Conservation (phyloP, 306 rosid species). For the Prunus dulcis region DNA sequence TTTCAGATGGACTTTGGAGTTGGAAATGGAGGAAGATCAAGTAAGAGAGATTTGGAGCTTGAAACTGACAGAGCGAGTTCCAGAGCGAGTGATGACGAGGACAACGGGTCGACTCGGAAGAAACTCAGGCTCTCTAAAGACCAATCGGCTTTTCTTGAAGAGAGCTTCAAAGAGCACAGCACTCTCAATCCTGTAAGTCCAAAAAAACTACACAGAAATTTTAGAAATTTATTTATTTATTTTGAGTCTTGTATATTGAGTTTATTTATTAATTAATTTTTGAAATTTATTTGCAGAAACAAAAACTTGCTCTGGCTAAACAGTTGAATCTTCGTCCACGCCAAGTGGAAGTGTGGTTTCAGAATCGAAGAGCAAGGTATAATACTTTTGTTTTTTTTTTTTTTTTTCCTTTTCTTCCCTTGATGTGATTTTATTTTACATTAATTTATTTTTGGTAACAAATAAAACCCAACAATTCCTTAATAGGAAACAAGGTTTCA, state of each 20-base stretch:
- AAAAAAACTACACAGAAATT: background rate
- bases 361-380: conserved; percentile 98
- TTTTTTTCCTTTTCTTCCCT: background rate
- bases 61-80: conserved; percentile 60
- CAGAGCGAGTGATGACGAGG: conserved; percentile 81
- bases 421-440: background rate
- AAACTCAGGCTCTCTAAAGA: conserved; percentile 87
- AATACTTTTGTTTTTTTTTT: background rate
- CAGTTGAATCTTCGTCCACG: conserved; percentile 90
- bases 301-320: conserved; percentile 76
- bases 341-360: conserved; percentile 99
- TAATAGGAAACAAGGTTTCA: too few relatives aligned
- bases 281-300: conserved; percentile 51
- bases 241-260: background rate
- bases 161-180: conserved; percentile 88
- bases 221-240: background rate
- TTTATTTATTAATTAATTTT: background rate
- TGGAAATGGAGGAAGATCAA: conserved; percentile 27
- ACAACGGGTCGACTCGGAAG: conserved; percentile 74
- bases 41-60: conserved; percentile 52
- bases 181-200: conserved; percentile 86
- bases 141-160: conserved; percentile 91
- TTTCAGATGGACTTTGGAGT: conserved; percentile 69
- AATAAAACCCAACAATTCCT: too few relatives aligned
- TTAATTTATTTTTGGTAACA: too few relatives aligned